Evolutionary conservation across 2,329 filamentous ascomycete species (phyloP).

Genomic region (Chrysosporium keratinophilum): DNA sequence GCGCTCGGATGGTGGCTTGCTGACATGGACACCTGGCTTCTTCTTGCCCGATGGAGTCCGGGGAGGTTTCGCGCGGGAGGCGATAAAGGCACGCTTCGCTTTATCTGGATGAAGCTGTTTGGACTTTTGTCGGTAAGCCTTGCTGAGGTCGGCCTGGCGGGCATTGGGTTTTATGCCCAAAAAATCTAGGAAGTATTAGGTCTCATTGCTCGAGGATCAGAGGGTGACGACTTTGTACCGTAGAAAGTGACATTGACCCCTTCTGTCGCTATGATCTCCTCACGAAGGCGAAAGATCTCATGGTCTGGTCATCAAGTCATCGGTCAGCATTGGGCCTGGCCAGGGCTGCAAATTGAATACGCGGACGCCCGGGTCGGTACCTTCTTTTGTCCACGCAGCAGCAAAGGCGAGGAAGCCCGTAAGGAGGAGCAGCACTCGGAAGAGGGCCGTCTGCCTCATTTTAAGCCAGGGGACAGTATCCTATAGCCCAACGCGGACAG

Average conservation of each 20-base stretch:
- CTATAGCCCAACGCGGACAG: not conserved
- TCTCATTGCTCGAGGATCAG: not conserved
- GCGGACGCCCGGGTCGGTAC: slow-evolving; percentile 32
- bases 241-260: slow-evolving; percentile 81
- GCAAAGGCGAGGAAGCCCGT: slow-evolving; percentile 56
- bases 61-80: slow-evolving; percentile 51
- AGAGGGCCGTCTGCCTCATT: slow-evolving; percentile 59
- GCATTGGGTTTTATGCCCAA: slow-evolving; percentile 64
- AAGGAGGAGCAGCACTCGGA: slow-evolving; percentile 52
- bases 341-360: not conserved
- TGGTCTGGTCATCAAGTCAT: slow-evolving; percentile 53
- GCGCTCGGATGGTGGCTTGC: slow-evolving; percentile 59
- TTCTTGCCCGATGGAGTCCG: slow-evolving; percentile 34
- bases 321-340: not conserved
- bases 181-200: slow-evolving; percentile 48
- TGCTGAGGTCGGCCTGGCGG: slow-evolving; percentile 78
- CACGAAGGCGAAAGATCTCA: slow-evolving; percentile 91
- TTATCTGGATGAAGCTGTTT: slow-evolving; percentile 86
- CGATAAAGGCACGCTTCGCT: slow-evolving; percentile 70
- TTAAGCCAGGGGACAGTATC: slow-evolving; percentile 24
- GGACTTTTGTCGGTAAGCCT: slow-evolving; percentile 84
- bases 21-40: slow-evolving; percentile 54
- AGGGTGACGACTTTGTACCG: slow-evolving; percentile 32
- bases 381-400: slow-evolving; percentile 78
- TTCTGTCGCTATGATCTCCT: slow-evolving; percentile 69